Percentiles rank a stretch among this genome's conserved stretches.
These are phyloP conservation scores for Persicaria maculosa DNA, from an alignment of 148 eudicot genomes.

Conservation along the genomic window DNA sequence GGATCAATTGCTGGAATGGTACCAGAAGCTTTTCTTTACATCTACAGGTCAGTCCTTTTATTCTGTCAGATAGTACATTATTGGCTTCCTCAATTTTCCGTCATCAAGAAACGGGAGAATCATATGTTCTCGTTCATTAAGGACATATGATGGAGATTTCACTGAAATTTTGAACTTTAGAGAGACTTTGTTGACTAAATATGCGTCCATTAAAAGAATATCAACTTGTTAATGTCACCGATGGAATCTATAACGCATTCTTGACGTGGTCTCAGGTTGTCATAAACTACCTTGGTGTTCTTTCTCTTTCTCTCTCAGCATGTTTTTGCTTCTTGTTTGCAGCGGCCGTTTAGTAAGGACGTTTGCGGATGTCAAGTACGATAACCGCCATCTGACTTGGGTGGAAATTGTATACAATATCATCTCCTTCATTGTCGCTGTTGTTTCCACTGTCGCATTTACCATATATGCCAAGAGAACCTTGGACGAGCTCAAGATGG, in stretches of 20 bases:
- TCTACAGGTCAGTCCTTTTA: conserved; percentile 55
- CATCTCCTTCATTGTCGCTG: conserved; percentile 67
- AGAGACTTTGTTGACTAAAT: too few relatives aligned
- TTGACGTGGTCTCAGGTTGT: neutral
- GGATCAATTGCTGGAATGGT: conserved; percentile 94
- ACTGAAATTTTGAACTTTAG: neutral
- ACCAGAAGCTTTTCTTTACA: conserved; percentile 87
- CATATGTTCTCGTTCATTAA: neutral
- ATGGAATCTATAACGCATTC: too few relatives aligned
- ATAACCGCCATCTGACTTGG: conserved; percentile 63
- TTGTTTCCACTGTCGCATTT: conserved; percentile 51
- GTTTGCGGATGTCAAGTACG: conserved; percentile 78
- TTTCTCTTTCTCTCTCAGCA: neutral
- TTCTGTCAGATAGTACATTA: neutral
- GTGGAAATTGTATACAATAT: conserved; percentile 83
- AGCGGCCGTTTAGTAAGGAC: conserved; percentile 88
- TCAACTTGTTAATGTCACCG: too few relatives aligned
- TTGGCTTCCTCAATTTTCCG: neutral
- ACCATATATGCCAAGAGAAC: conserved; percentile 73
- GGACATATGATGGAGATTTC: neutral
- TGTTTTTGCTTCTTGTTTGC: conserved; percentile 21
- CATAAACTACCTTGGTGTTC: neutral
- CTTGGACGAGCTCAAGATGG: conserved; percentile 49
- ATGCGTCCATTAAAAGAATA: too few relatives aligned
- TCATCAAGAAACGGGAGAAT: neutral